Conservation (phyloP, 2,329 filamentous ascomycete species). For the Herpomyces periplanetae region DNA sequence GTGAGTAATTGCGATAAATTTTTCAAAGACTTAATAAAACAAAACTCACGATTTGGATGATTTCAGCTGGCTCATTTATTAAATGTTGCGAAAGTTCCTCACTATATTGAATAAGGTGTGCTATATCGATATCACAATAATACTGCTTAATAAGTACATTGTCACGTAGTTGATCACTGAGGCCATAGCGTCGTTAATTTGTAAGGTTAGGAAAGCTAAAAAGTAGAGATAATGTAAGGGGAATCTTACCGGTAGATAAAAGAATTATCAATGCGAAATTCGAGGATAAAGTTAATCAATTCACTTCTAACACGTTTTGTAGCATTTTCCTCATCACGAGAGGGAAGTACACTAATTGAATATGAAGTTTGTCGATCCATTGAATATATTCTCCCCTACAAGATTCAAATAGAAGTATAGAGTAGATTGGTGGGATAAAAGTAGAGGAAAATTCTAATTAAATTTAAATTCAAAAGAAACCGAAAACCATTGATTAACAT, state of each 20-base stretch:
- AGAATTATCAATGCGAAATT: constrained; percentile 67
- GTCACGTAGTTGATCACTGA: constrained; percentile 65
- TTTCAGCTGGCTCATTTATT: constrained; percentile 54
- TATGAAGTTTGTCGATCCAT: no score
- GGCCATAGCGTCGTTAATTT: constrained; percentile 6
- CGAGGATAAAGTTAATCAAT: constrained; percentile 60
- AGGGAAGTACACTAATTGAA: no score
- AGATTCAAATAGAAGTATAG: no score
- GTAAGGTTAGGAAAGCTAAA: not conserved
- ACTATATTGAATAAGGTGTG: constrained; percentile 76
- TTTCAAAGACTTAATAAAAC: not conserved
- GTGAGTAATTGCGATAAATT: constrained; percentile 2
- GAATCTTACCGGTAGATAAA: constrained; percentile 46
- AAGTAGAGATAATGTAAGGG: not conserved
- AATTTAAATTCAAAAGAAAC: no score
- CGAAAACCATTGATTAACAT: no score
- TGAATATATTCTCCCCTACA: no score
- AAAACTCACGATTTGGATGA: constrained; percentile 43
- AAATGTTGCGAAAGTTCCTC: constrained; percentile 72
- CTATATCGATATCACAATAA: constrained; percentile 82
- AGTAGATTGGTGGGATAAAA: no score
- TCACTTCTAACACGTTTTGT: no score
- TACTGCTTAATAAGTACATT: constrained; percentile 80
- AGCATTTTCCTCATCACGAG: no score
- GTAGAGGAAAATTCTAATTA: no score